Base-by-base conservation (phyloP, 2,329 filamentous ascomycete species). In the Ophiostoma novo-ulmi region DNA sequence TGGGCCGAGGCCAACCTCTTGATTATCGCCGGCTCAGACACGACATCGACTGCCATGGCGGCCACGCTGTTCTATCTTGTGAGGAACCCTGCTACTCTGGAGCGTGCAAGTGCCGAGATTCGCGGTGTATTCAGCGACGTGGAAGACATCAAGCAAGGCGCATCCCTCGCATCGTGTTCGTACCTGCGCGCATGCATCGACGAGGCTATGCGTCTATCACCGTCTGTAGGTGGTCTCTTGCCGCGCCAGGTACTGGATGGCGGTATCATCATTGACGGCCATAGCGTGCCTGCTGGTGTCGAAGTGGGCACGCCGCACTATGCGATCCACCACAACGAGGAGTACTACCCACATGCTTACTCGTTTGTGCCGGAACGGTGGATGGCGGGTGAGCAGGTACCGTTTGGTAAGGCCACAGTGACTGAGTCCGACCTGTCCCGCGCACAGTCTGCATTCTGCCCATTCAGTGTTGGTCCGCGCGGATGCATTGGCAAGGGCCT, bases 401-500 rank as follows among this genome's bases (percentile, higher is more conserved):
- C 36, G 17, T n/a, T 22, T 5, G 31, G 10, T 78, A 76, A 38
- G 72, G 69, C 20, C 70, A 74, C 77, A 39, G 82, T 83, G 0
- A 84, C 80, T 5, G 83, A 85, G 71, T 82, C 83, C 1, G 85
- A 87, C 69, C 80, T 87, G 1, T 80, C 82, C 2, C 76, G 81
- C 5, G 89, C 90, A 1, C 85, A 89, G 68, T 84, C 83, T 44
- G 91, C 91, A 0, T 94, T 91, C 79, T 92, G 89, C 73, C 90
- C 92, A 1, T 93, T 93, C 75, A 88, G 85, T 65, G 81, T 91
- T 73, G 90, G 90, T 0, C 87, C 89, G 0, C 81, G 90, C 13
- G 89, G 89, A 1, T 93, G 90, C 76, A 91, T 92, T 70, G 90
- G 90, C 0, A 92, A 91, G 82, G 84, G 85, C 0, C 79, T 91